Percentiles rank a stretch among this genome's conserved stretches.
Evolutionary conservation across 768 basidiomycete species (phyloP).

Genomic region (Rhodotorula paludigena): DNA sequence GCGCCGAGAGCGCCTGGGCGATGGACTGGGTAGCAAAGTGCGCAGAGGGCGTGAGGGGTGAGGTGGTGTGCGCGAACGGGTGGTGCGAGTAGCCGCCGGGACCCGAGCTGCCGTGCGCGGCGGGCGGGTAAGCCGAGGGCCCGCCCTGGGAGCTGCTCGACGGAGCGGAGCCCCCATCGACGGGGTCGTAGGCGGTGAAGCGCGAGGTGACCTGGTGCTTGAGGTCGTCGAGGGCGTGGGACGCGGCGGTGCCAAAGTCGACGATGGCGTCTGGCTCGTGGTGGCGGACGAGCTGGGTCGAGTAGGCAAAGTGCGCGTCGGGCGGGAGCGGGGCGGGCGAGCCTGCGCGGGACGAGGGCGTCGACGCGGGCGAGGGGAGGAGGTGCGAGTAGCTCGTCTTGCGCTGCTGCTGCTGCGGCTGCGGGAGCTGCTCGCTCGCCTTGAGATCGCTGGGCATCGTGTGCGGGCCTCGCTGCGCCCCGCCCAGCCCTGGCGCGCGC

Average conservation of each 20-base stretch:
- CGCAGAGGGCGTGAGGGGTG: conserved; percentile 32
- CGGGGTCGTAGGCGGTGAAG: conserved; percentile 21
- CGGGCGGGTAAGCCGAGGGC: not conserved
- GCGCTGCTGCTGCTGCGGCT: no score
- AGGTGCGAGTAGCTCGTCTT: conserved; percentile 27
- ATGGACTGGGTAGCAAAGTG: conserved; percentile 31
- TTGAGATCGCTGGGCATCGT: conserved; percentile 15
- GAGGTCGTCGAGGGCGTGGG: conserved; percentile 16
- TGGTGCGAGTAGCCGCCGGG: conserved; percentile 20
- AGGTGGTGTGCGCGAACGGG: conserved; percentile 35
- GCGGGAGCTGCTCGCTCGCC: no score
- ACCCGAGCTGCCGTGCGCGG: not conserved
- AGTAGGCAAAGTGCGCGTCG: conserved; percentile 24
- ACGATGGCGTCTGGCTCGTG: conserved; percentile 32
- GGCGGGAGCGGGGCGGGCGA: conserved; percentile 17
- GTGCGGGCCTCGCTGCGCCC: not conserved
- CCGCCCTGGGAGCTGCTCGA: no score
- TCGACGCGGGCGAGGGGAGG: conserved; percentile 5
- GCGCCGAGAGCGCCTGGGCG: conserved; percentile 24
- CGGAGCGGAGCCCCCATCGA: no score
- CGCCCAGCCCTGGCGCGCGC: no score
- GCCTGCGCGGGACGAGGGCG: not conserved
- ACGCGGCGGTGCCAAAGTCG: conserved; percentile 7
- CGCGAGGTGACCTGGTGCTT: conserved; percentile 11
- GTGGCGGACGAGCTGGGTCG: conserved; percentile 19